Percentiles rank a stretch among this genome's conserved stretches.
Evolutionary conservation across 768 basidiomycete species (phyloP).

Genomic region (Termitomyces sp.): DNA sequence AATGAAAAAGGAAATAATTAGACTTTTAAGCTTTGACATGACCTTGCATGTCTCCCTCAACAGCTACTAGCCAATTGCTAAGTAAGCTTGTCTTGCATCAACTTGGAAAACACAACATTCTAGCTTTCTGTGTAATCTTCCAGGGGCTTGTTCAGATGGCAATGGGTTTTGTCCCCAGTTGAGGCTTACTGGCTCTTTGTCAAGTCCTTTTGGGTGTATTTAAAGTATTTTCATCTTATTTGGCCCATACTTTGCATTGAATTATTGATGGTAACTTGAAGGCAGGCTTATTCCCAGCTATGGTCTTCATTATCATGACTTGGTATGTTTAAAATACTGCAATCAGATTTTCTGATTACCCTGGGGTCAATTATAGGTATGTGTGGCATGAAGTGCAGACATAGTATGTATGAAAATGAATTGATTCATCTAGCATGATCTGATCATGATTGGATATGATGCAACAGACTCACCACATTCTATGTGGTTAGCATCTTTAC

Average conservation of each 20-base stretch:
- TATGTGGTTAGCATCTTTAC: constrained; percentile 40
- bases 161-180: constrained; percentile 45
- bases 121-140: constrained; percentile 38
- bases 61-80: constrained; percentile 34
- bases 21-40: background rate
- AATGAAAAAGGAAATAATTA: background rate
- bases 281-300: constrained; percentile 50
- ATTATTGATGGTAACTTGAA: constrained; percentile 13
- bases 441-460: background rate
- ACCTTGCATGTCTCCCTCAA: background rate
- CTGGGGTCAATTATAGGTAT: constrained; percentile 34
- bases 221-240: constrained; percentile 28
- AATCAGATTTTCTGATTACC: background rate
- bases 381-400: constrained; percentile 51
- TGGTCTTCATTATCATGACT: constrained; percentile 47
- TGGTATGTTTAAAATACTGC: constrained; percentile 29
- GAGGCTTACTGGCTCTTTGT: constrained; percentile 37
- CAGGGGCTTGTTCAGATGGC: constrained; percentile 44
- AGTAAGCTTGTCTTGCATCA: constrained; percentile 41
- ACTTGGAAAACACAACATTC: constrained; percentile 38
- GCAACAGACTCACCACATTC: constrained; percentile 42
- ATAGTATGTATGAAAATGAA: constrained; percentile 27
- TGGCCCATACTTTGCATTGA: background rate
- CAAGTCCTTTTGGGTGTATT: constrained; percentile 39
- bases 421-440: background rate